Conservation (phyloP, 2,329 filamentous ascomycete genomes). For the Eutypa lata region DNA sequence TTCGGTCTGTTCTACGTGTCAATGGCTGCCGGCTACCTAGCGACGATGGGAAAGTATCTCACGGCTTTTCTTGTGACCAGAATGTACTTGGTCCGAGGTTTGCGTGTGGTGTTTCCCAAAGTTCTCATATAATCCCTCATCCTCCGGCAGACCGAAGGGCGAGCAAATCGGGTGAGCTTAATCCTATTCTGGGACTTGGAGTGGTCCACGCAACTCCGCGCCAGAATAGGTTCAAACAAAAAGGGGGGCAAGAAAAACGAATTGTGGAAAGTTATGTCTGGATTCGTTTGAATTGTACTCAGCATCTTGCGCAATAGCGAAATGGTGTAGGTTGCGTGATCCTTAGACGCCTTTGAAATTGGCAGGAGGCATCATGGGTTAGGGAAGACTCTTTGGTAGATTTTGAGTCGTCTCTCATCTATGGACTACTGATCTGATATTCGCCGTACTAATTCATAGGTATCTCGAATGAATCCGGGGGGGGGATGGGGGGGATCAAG, state of each 20-base stretch:
- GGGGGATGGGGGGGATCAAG: background rate
- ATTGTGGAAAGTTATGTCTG: background rate
- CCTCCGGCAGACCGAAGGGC: background rate
- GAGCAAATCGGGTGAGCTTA: background rate
- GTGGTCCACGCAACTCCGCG: background rate
- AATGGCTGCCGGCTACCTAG: background rate
- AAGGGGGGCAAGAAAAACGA: background rate
- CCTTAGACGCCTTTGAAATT: background rate
- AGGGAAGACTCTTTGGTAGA: background rate
- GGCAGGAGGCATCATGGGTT: background rate
- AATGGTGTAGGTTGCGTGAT: background rate
- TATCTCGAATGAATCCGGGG: background rate
- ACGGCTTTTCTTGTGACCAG: background rate
- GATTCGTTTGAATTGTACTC: background rate
- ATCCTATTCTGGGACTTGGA: background rate
- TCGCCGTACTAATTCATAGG: background rate
- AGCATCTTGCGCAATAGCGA: constrained; percentile 3
- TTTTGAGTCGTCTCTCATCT: background rate
- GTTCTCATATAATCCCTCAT: background rate
- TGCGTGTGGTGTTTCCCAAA: background rate
- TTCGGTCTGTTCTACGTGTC: background rate
- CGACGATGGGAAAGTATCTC: background rate
- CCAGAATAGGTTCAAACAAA: background rate
- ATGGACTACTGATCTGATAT: background rate
- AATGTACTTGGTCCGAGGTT: background rate